Evolutionary conservation across 2,329 filamentous ascomycete species (phyloP).

Genomic region (Aspergillus piperis): DNA sequence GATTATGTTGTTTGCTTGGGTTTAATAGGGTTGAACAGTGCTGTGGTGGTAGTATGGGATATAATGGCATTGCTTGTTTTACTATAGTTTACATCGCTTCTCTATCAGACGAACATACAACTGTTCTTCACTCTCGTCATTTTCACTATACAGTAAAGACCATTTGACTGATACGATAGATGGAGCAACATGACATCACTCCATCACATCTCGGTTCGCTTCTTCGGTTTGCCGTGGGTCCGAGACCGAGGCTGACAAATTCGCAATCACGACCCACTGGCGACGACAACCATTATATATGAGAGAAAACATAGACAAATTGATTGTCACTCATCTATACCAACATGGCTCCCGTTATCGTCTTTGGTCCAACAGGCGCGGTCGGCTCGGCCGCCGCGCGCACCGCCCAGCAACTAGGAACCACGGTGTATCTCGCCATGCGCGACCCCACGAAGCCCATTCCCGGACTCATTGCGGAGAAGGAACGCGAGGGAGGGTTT

Average conservation of each 20-base stretch:
- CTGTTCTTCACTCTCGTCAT: too few species aligned
- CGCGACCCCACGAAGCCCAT: conserved; percentile 49
- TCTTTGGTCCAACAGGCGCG: conserved; percentile 55
- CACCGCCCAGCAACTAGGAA: conserved; percentile 43
- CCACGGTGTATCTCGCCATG: conserved; percentile 52
- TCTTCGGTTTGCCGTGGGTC: not conserved
- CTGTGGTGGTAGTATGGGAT: too few species aligned
- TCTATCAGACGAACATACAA: too few species aligned
- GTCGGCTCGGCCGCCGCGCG: conserved; percentile 47
- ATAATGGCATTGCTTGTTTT: not conserved
- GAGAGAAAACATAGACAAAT: too few species aligned
- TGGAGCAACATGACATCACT: not conserved
- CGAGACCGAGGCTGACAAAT: not conserved
- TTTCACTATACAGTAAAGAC: too few species aligned
- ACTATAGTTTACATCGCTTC: too few species aligned
- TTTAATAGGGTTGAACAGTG: too few species aligned
- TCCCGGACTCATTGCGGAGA: conserved; percentile 31
- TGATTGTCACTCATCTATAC: not conserved
- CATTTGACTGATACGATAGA: too few species aligned
- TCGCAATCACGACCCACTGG: not conserved
- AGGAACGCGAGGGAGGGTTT: conserved; percentile 35
- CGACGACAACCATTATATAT: too few species aligned
- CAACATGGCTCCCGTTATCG: conserved; percentile 34
- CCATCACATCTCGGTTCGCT: not conserved
- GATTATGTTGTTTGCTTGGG: too few species aligned